These are phyloP conservation scores for Physcia stellaris DNA, from an alignment of 495 filamentous ascomycete genomes.

Conservation along the genomic window DNA sequence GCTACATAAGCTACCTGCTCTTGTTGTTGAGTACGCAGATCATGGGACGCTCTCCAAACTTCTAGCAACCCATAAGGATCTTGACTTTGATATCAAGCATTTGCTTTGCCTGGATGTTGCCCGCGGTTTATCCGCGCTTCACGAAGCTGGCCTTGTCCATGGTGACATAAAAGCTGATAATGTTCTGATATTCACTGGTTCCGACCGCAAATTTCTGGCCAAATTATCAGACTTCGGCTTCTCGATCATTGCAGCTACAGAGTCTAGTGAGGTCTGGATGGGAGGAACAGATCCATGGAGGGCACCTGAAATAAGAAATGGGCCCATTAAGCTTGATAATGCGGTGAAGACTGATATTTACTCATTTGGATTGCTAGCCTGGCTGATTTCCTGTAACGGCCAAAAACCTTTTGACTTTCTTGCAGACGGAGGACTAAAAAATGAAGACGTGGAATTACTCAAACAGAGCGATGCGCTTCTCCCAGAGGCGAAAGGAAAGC, in stretches of 20 bases:
- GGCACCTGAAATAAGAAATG: constrained; percentile 5
- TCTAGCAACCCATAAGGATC: neutral
- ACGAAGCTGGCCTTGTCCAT: constrained; percentile 2
- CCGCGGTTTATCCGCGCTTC: constrained; percentile 1
- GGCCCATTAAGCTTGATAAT: constrained; percentile 2
- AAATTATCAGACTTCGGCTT: constrained; percentile 11
- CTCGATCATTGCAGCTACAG: constrained; percentile 4
- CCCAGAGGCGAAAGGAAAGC: neutral
- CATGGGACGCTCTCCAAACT: constrained; percentile 5
- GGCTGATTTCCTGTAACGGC: neutral
- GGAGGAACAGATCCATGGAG: constrained; percentile 7
- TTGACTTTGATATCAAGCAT: constrained; percentile 1
- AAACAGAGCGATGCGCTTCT: constrained; percentile 1
- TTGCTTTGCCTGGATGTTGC: constrained; percentile 5
- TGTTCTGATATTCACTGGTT: constrained; percentile 1
- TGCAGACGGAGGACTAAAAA: neutral
- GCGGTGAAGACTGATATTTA: constrained; percentile 4
- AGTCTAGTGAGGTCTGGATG: constrained; percentile 3
- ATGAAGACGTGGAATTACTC: constrained; percentile 2
- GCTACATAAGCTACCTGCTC: constrained; percentile 3
- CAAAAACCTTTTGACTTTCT: neutral
- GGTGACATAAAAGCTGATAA: constrained; percentile 10
- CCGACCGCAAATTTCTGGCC: constrained; percentile 1
- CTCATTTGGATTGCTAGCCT: constrained; percentile 7
- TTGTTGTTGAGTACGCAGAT: constrained; percentile 9